A percentile compares a stretch with the other conserved stretches of the same genome.
phyloP scores from a whole-genome alignment of 2,329 filamentous ascomycete genomes.

The Fusarium burgessii region DNA sequence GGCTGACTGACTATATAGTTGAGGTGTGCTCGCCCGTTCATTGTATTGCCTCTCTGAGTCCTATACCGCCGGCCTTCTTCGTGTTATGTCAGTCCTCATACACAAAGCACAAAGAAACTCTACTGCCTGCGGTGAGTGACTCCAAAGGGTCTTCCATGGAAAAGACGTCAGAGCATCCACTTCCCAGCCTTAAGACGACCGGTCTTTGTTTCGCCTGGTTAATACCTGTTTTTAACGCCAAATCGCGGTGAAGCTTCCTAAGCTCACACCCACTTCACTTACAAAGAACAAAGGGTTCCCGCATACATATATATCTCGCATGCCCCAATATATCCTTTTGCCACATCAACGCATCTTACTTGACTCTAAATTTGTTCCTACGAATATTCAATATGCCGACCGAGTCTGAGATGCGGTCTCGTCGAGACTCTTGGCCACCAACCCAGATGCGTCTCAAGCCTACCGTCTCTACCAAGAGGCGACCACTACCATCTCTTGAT shows the following conservation, averaged over 20 bases:
- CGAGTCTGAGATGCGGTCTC: conserved; percentile 49
- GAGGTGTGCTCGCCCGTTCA: conserved; percentile 22
- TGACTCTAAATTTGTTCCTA: not conserved
- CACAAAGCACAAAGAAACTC: conserved; percentile 15
- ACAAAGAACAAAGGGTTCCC: conserved; percentile 14
- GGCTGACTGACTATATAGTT: conserved; percentile 39
- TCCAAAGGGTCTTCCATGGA: conserved; percentile 37
- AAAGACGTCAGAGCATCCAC: conserved; percentile 36
- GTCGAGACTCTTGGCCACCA: conserved; percentile 64
- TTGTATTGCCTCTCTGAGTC: conserved; percentile 6
- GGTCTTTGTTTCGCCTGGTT: conserved; percentile 36
- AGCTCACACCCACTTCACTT: conserved; percentile 35
- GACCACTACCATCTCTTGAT: conserved; percentile 58
- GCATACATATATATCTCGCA: conserved; percentile 12
- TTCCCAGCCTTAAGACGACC: conserved; percentile 37
- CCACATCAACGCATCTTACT: conserved; percentile 1
- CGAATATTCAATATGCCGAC: conserved; percentile 51
- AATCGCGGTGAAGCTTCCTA: conserved; percentile 32
- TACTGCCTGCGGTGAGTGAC: conserved; percentile 42
- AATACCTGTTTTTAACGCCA: conserved; percentile 31
- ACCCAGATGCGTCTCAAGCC: conserved; percentile 62
- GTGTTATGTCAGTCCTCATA: conserved; percentile 17
- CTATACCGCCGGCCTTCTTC: conserved; percentile 28
- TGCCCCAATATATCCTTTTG: conserved; percentile 13
- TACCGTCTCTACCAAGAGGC: conserved; percentile 55